Percentiles rank a stretch among this genome's conserved stretches.
Evolutionary conservation across 2,329 filamentous ascomycete genomes (phyloP).

Genomic region (Amesomyces nigricolor): DNA sequence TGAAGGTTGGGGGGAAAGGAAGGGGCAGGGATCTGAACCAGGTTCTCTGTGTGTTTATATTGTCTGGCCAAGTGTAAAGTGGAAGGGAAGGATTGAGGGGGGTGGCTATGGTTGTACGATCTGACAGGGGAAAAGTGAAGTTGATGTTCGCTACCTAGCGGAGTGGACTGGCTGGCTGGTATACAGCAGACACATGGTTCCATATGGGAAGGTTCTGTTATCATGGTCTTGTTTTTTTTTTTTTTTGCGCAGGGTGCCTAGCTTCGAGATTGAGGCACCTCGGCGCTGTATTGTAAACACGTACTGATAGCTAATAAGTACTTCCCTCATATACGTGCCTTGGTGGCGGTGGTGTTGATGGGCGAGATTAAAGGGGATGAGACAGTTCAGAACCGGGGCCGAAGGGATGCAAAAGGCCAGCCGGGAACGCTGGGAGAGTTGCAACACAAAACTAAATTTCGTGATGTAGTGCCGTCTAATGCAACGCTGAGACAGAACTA

Average conservation of each 20-base stretch:
- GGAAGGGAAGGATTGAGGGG: background rate
- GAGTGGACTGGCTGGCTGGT: background rate
- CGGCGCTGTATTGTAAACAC: conserved; percentile 12
- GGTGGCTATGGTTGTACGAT: conserved; percentile 2
- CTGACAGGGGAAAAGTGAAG: conserved; percentile 1
- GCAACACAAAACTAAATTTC: no score
- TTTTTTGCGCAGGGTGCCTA: conserved; percentile 7
- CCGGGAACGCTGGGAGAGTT: no score
- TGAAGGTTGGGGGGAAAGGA: no score
- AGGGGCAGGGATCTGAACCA: background rate
- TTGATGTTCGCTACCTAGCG: no score
- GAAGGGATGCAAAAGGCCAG: no score
- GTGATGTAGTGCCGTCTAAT: no score
- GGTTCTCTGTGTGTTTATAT: background rate
- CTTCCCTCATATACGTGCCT: conserved; percentile 7
- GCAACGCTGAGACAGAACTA: no score
- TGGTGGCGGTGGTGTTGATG: background rate
- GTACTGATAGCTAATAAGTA: conserved; percentile 12
- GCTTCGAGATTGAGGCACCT: conserved; percentile 7
- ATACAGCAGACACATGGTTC: background rate
- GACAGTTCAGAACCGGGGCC: no score
- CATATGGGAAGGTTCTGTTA: background rate
- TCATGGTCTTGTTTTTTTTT: background rate
- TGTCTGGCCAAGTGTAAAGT: background rate
- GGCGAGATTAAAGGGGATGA: background rate